Evolutionary conservation across 192 early-diverging fungal species (phyloP).

Genomic region (Phlyctochytrium bullatum): DNA sequence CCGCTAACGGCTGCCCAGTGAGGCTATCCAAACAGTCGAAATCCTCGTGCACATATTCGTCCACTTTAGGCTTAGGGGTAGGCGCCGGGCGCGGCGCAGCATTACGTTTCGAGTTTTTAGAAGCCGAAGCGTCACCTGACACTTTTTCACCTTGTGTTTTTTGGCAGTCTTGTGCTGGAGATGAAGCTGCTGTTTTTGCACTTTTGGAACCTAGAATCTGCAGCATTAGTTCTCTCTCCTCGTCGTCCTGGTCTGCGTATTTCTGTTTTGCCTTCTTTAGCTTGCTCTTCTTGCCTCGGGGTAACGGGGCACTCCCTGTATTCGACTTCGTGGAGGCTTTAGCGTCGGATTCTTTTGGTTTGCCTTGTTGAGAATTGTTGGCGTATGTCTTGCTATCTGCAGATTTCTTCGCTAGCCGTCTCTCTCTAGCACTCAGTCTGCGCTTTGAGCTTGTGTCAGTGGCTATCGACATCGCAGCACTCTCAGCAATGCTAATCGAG

Average conservation of each 20-base stretch:
- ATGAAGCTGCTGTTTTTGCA: constrained; percentile 65
- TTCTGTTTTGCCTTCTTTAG: constrained; percentile 89
- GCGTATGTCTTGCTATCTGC: no score
- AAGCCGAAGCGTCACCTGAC: no score
- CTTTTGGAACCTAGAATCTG: constrained; percentile 74
- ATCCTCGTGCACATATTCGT: constrained; percentile 29
- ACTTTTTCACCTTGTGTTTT: constrained; percentile 56
- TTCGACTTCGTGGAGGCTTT: constrained; percentile 22
- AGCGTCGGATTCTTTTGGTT: no score
- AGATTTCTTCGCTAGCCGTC: constrained; percentile 78
- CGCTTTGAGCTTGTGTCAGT: no score
- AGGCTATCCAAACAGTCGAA: constrained; percentile 66
- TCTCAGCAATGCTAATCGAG: no score
- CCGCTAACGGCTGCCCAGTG: constrained; percentile 71
- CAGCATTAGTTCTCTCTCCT: constrained; percentile 81
- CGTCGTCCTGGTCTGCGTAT: constrained; percentile 94
- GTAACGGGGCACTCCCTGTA: background rate
- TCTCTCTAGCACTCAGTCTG: no score
- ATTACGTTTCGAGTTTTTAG: constrained; percentile 20
- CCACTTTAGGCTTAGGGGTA: constrained; percentile 11
- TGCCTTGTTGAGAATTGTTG: no score
- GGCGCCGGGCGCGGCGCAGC: constrained; percentile 24
- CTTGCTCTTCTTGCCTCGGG: constrained; percentile 86
- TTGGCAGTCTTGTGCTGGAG: constrained; percentile 70
- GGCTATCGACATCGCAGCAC: no score